phyloP scores from a whole-genome alignment of 1,139 yeast genomes.

The Saccharomycopsis hybrid region DNA sequence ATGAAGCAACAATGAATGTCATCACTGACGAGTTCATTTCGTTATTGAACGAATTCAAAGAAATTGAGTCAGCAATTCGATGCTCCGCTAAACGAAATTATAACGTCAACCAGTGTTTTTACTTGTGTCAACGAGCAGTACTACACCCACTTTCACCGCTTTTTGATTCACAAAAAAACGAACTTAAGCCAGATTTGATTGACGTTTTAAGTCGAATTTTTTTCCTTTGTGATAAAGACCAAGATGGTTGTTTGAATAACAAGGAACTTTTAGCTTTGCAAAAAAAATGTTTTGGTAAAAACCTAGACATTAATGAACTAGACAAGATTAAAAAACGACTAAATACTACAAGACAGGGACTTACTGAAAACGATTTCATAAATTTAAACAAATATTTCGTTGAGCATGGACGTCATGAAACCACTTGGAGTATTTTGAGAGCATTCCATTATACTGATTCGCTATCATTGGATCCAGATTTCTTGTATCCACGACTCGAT shows the following conservation, averaged over 20 bases:
- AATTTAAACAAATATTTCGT: slow-evolving; percentile 74
- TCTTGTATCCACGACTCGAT: slow-evolving; percentile 71
- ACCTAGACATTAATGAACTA: slow-evolving; percentile 47
- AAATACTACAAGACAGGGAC: slow-evolving; percentile 35
- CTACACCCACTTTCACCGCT: slow-evolving; percentile 92
- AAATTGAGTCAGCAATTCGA: slow-evolving; percentile 84
- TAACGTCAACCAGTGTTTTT: slow-evolving; percentile 85
- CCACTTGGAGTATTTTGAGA: slow-evolving; percentile 89
- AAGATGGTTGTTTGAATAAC: slow-evolving; percentile 73
- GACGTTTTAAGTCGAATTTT: slow-evolving; percentile 76
- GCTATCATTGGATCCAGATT: slow-evolving; percentile 70
- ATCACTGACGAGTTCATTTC: slow-evolving; percentile 78
- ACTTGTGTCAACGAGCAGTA: slow-evolving; percentile 85
- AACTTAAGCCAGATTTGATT: slow-evolving; percentile 68
- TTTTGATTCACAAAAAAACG: slow-evolving; percentile 86
- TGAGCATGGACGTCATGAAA: slow-evolving; percentile 89
- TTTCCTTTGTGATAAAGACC: slow-evolving; percentile 81
- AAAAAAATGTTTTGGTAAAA: slow-evolving; percentile 62
- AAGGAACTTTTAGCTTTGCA: slow-evolving; percentile 67
- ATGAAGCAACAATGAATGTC: slow-evolving; percentile 25
- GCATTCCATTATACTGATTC: slow-evolving; percentile 90
- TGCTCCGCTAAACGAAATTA: slow-evolving; percentile 75
- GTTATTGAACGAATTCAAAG: slow-evolving; percentile 82
- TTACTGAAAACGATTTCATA: slow-evolving; percentile 71
- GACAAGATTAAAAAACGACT: slow-evolving; percentile 41